A percentile compares a stretch with the other conserved stretches of the same genome.
phyloP scores from a whole-genome alignment of 176 grass and related monocot genomes.

The Carex scoparia region DNA sequence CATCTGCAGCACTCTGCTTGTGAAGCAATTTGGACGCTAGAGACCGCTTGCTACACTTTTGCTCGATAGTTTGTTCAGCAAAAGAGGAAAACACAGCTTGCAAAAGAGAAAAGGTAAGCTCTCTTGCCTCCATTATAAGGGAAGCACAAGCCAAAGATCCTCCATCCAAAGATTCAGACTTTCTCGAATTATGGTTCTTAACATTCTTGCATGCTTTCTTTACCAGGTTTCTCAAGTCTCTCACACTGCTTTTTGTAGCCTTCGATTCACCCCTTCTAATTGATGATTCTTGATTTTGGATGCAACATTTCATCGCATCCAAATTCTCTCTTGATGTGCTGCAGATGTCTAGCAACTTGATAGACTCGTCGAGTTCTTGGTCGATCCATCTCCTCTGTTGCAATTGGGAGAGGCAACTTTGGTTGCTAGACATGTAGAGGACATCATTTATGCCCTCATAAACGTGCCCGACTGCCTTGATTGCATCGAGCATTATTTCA shows the following conservation, averaged over 20 bases:
- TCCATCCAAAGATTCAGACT: conserved; percentile 18
- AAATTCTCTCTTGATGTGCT: conserved; percentile 38
- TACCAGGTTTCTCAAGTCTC: conserved; percentile 24
- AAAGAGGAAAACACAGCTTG: background rate
- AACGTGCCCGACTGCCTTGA: conserved; percentile 10
- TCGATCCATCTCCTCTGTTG: conserved; percentile 42
- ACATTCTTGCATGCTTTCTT: conserved; percentile 48
- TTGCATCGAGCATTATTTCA: background rate
- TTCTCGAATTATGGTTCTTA: conserved; percentile 35
- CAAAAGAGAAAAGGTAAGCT: background rate
- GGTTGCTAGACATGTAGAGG: conserved; percentile 39
- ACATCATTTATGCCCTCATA: conserved; percentile 27
- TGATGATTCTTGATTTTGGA: conserved; percentile 33
- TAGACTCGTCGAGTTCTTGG: conserved; percentile 2
- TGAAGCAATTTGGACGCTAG: background rate
- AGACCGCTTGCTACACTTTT: background rate
- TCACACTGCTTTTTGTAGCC: conserved; percentile 22
- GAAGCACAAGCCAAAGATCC: background rate
- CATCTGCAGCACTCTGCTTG: background rate
- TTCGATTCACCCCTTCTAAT: conserved; percentile 38
- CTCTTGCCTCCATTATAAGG: background rate
- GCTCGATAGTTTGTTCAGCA: background rate
- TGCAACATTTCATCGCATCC: conserved; percentile 20
- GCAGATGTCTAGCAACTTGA: conserved; percentile 33
- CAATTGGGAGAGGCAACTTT: conserved; percentile 23